These are phyloP conservation scores for Globisporangium solare DNA, from an alignment of 352 stramenopile species.

Conservation along the genomic window DNA sequence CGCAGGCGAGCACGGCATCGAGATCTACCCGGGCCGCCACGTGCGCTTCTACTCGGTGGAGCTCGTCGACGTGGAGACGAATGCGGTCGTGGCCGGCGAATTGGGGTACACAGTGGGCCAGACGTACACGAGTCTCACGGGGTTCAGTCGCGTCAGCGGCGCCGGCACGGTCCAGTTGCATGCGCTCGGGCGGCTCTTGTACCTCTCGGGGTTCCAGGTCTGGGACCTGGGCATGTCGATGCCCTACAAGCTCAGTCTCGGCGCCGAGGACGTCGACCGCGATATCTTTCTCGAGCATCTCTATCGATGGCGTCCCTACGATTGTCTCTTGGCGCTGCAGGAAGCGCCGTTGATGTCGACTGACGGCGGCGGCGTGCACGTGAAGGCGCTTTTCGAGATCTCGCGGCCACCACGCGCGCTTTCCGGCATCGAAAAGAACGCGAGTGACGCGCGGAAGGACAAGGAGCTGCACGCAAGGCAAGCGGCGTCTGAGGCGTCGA, in stretches of 20 bases:
- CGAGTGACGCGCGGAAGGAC: not conserved
- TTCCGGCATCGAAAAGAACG: conserved; percentile 4
- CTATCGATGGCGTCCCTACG: conserved; percentile 52
- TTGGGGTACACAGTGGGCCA: conserved; percentile 91
- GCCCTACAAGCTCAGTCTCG: conserved; percentile 84
- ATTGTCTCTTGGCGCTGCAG: conserved; percentile 47
- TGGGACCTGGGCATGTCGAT: conserved; percentile 90
- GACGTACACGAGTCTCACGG: conserved; percentile 89
- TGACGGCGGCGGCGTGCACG: conserved; percentile 30
- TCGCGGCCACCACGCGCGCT: conserved; percentile 20
- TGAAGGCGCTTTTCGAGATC: conserved; percentile 58
- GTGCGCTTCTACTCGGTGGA: conserved; percentile 91
- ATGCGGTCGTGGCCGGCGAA: conserved; percentile 84
- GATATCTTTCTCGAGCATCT: conserved; percentile 68
- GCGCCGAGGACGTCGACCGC: conserved; percentile 61
- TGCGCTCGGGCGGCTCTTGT: conserved; percentile 68
- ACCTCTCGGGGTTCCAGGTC: conserved; percentile 70
- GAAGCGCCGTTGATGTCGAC: conserved; percentile 23
- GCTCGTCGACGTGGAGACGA: conserved; percentile 76
- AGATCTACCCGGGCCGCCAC: conserved; percentile 46
- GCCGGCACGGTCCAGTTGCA: conserved; percentile 85
- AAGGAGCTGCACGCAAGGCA: not conserved
- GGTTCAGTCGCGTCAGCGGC: conserved; percentile 66
- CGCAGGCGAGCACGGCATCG: conserved; percentile 41
- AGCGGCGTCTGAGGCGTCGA: too few species aligned